Base-by-base conservation (phyloP, 768 basidiomycete genomes). In the Auricularia sp. region DNA sequence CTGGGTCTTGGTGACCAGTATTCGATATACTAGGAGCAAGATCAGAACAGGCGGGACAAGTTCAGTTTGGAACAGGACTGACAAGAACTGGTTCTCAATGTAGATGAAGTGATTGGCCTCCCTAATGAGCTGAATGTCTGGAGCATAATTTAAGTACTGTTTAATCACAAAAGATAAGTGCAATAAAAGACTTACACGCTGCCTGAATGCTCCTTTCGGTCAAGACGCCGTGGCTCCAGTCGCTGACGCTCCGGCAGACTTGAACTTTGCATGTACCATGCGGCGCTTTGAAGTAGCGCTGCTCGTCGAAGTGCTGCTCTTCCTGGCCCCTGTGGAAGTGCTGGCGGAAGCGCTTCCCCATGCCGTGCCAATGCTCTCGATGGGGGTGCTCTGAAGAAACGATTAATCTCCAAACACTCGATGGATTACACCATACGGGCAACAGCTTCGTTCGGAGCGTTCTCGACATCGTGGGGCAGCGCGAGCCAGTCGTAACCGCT, bases 21-120 rank as follows among this genome's bases (percentile, higher is more conserved):
- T 80, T 81, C 3, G 93, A 90, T 70, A 97, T 91, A 71, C 93
- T 93, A 68, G 56, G 62, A 62, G 3, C 62, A 58, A 36, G 16
- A 43, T 36, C 34, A 62, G 39, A 14, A 18, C 3, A 34, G 36
- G 33, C 2, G 6, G 42, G 54, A 21, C 39, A 63, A 61, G 36
- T 64, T 36, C 5, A 59, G 42, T 12, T 39, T 12, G 14, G n/a
- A 21, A 6, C 11, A 51, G 0, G 39, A 77, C 89, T 70, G 67
- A 92, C 90, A 93, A 93, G 76, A 92, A 93, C 72, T 93, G 91
- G 67, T 93, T 93, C 76, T 93, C 80, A 67, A 99, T 96, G 74
- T 93, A 96, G 66, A 98, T 91, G 74, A 83, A 94, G 72, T 97
- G 91, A 66, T 85, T 85, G 0, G 93, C 84, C 71, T 96, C 89